Conservation (phyloP, 805 yeast genomes). For the Schwanniomyces occidentalis region DNA sequence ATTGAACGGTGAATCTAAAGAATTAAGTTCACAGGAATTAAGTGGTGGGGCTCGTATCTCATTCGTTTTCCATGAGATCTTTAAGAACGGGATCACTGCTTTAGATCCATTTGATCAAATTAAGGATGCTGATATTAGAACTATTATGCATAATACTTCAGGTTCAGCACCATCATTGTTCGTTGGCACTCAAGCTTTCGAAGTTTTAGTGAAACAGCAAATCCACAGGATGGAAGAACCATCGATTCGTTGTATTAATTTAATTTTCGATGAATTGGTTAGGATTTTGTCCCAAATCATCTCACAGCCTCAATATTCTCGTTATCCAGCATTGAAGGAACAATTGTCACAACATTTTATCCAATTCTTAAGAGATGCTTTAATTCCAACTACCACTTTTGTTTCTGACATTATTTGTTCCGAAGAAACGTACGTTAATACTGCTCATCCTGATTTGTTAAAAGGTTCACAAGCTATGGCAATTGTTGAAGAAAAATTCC, state of each 20-base stretch:
- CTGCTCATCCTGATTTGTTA: slow-evolving; percentile 95
- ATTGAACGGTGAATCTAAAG: slow-evolving; percentile 89
- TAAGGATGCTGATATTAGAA: slow-evolving; percentile 92
- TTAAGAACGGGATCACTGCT: slow-evolving; percentile 86
- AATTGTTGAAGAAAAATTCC: slow-evolving; percentile 84
- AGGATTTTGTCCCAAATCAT: slow-evolving; percentile 85
- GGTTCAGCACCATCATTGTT: slow-evolving; percentile 95
- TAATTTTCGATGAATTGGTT: slow-evolving; percentile 92
- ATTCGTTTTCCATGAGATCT: slow-evolving; percentile 95
- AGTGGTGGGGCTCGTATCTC: slow-evolving; percentile 98
- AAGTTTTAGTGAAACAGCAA: slow-evolving; percentile 91
- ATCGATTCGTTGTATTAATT: slow-evolving; percentile 78
- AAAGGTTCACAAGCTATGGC: slow-evolving; percentile 96
- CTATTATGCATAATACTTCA: slow-evolving; percentile 94
- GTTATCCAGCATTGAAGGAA: slow-evolving; percentile 91
- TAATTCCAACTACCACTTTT: slow-evolving; percentile 82
- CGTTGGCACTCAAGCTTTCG: slow-evolving; percentile 97
- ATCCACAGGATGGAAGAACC: slow-evolving; percentile 95
- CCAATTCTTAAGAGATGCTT: slow-evolving; percentile 73
- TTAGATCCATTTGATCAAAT: slow-evolving; percentile 96
- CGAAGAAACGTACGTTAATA: slow-evolving; percentile 93
- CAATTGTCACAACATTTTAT: slow-evolving; percentile 79
- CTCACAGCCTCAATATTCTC: slow-evolving; percentile 74
- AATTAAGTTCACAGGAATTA: slow-evolving; percentile 82
- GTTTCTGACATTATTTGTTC: slow-evolving; percentile 79